A percentile compares a stretch with the other conserved stretches of the same genome.
Evolutionary conservation across 1,139 yeast species (phyloP).

Genomic region (Sugiyamaella pinicola): DNA sequence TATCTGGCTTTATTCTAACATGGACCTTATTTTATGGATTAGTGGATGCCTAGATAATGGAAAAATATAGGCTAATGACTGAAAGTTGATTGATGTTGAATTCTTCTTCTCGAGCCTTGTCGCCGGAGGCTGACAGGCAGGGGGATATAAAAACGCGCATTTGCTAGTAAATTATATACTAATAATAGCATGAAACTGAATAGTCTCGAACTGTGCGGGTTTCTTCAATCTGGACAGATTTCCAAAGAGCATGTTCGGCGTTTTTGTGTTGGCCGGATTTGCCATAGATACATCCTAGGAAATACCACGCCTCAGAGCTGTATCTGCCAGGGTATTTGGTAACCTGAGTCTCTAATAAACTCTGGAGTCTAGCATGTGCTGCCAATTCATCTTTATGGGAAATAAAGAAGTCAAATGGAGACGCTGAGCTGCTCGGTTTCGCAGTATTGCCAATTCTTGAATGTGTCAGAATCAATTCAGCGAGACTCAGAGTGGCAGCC

Average conservation of each 20-base stretch:
- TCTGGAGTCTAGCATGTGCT: conserved; percentile 65
- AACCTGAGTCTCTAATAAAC: conserved; percentile 63
- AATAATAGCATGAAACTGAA: conserved; percentile 31
- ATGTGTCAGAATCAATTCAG: conserved; percentile 55
- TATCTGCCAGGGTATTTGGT: conserved; percentile 54
- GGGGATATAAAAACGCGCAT: not conserved
- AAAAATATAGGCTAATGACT: no score
- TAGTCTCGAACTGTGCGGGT: conserved; percentile 59
- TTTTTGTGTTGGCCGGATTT: conserved; percentile 57
- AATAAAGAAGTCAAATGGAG: conserved; percentile 38
- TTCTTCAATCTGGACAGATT: conserved; percentile 69
- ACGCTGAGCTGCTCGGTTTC: not conserved
- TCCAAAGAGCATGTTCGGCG: conserved; percentile 61
- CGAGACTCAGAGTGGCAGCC: conserved; percentile 66
- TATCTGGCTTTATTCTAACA: conserved; percentile 75
- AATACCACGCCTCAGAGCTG: conserved; percentile 73
- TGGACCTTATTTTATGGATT: conserved; percentile 84
- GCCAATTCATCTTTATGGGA: conserved; percentile 60
- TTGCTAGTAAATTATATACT: not conserved
- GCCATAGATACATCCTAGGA: conserved; percentile 67
- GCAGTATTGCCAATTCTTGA: conserved; percentile 21
- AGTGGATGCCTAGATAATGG: conserved; percentile 44
- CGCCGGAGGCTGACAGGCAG: no score
- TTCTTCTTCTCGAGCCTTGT: no score
- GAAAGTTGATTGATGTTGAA: no score